Evolutionary conservation across 2,329 filamentous ascomycete species (phyloP).

Genomic region (Stemphylium beticola): DNA sequence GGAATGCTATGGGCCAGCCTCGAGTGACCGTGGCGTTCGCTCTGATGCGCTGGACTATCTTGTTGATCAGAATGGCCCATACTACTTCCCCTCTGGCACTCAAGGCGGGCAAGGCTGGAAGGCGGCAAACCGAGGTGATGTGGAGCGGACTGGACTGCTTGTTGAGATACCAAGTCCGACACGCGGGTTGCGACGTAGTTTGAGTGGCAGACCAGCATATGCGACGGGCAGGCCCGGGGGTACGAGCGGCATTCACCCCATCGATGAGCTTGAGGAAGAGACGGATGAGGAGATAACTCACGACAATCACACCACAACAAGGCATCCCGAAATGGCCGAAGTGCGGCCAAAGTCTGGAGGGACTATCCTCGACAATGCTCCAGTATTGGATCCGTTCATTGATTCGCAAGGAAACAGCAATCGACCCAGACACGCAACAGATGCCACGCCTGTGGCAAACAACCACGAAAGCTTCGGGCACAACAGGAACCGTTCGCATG

Average conservation of each 20-base stretch:
- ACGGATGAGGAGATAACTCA: conserved; percentile 25
- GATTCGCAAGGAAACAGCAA: conserved; percentile 45
- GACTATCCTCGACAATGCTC: conserved; percentile 38
- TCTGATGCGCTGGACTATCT: conserved; percentile 47
- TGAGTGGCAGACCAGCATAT: conserved; percentile 49
- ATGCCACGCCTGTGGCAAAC: conserved; percentile 31
- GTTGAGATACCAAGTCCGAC: conserved; percentile 58
- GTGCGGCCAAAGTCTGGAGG: conserved; percentile 17
- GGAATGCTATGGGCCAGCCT: conserved; percentile 46
- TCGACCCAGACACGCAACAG: conserved; percentile 29
- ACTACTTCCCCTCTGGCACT: conserved; percentile 33
- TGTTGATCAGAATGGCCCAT: conserved; percentile 32
- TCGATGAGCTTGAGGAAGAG: conserved; percentile 68
- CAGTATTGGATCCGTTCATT: conserved; percentile 51
- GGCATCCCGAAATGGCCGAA: conserved; percentile 36
- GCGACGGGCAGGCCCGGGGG: conserved; percentile 58
- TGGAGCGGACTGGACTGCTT: conserved; percentile 55
- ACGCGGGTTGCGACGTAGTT: conserved; percentile 52
- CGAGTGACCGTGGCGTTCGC: conserved; percentile 49
- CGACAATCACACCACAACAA: conserved; percentile 22
- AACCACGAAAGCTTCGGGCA: conserved; percentile 19
- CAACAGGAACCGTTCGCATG: conserved; percentile 7
- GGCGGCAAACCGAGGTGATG: conserved; percentile 41
- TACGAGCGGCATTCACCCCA: conserved; percentile 65
- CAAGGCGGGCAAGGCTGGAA: conserved; percentile 43